Evolutionary conservation across 1,284 basidiomycete genomes (phyloP).

Genomic region (Anthracocystis panici-leucophaei): DNA sequence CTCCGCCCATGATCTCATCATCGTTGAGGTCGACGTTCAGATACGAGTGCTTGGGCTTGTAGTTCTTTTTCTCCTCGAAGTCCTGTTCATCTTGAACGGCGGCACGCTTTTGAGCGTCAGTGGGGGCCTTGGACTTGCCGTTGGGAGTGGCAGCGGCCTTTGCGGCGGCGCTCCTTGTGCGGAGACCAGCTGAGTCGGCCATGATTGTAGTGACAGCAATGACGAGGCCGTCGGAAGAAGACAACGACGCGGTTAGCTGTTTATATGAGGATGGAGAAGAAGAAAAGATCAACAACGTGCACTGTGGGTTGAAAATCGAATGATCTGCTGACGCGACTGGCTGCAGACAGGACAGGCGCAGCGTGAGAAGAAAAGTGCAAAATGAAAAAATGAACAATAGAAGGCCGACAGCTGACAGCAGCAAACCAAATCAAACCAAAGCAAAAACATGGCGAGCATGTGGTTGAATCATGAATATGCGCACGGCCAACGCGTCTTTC

Average conservation of each 20-base stretch:
- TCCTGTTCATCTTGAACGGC: conserved; percentile 37
- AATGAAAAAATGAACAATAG: too few relatives aligned
- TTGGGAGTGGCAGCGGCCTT: conserved; percentile 37
- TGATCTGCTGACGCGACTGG: too few relatives aligned
- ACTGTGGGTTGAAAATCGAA: too few relatives aligned
- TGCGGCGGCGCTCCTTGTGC: conserved; percentile 42
- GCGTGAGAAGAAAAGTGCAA: too few relatives aligned
- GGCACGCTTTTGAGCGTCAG: conserved; percentile 37
- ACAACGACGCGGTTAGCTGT: not conserved
- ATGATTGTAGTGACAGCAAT: conserved; percentile 10
- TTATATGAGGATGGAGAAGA: not conserved
- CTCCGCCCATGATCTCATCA: conserved; percentile 66
- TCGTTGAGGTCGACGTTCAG: conserved; percentile 63
- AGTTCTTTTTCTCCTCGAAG: conserved; percentile 37
- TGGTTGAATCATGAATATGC: too few relatives aligned
- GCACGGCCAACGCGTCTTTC: too few relatives aligned
- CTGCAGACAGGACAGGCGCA: too few relatives aligned
- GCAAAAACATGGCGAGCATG: too few relatives aligned
- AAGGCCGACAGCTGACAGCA: too few relatives aligned
- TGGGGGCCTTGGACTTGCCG: conserved; percentile 29
- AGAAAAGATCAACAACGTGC: not conserved
- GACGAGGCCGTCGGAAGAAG: not conserved
- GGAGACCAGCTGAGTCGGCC: conserved; percentile 52
- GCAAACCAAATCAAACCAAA: too few relatives aligned
- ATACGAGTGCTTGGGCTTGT: conserved; percentile 58